These are phyloP conservation scores for Salix brachista DNA, from an alignment of 345 rosid genomes.

Conservation along the genomic window DNA sequence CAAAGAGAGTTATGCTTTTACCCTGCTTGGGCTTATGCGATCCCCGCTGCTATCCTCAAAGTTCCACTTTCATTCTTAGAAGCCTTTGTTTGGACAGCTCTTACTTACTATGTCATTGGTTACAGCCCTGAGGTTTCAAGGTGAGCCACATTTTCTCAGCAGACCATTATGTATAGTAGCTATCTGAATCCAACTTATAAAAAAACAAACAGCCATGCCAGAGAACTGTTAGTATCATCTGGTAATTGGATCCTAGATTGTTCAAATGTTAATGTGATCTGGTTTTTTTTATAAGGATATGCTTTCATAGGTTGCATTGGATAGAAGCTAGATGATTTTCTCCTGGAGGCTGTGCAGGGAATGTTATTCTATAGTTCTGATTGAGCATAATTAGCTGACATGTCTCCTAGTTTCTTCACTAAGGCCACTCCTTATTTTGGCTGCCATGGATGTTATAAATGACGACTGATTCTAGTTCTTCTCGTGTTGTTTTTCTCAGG, in stretches of 20 bases:
- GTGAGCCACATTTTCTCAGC: no score
- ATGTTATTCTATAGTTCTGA: no score
- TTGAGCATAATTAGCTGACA: no score
- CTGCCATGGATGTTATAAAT: neutral
- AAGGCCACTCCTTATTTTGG: neutral
- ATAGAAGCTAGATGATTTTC: no score
- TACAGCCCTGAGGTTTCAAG: constrained; percentile 53
- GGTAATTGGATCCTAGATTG: no score
- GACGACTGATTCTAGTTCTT: neutral
- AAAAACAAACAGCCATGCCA: neutral
- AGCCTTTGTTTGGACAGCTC: constrained; percentile 54
- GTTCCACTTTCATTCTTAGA: constrained; percentile 52
- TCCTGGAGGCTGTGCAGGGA: no score
- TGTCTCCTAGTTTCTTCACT: no score
- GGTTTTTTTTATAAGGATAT: no score
- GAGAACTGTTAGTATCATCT: no score
- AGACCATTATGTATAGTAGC: neutral
- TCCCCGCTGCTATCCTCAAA: constrained; percentile 49
- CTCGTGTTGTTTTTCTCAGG: constrained; percentile 27
- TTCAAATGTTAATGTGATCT: no score
- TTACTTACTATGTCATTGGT: constrained; percentile 75
- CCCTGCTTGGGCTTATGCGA: constrained; percentile 69
- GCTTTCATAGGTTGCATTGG: no score
- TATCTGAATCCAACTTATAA: no score
- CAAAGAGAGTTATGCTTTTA: constrained; percentile 53